Percentiles rank a stretch among this genome's conserved stretches.
Evolutionary conservation across 2,329 filamentous ascomycete genomes (phyloP).

Genomic region (Colletotrichum australisinense): DNA sequence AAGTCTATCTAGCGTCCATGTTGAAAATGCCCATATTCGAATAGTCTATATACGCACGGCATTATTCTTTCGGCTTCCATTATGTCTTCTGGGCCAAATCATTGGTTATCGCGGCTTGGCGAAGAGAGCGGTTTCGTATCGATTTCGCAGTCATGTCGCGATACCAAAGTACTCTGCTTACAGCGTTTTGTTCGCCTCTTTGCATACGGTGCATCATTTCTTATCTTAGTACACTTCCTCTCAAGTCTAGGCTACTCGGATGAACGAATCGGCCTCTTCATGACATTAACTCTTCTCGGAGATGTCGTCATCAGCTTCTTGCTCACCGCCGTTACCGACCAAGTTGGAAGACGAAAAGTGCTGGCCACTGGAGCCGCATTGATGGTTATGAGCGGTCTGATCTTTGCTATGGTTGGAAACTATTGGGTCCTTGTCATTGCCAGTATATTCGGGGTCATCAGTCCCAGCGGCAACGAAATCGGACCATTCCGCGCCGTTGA

Average conservation of each 20-base stretch:
- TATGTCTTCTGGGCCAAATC: constrained; percentile 14
- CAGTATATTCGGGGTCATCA: constrained; percentile 71
- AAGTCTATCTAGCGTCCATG: neutral
- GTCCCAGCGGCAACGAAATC: constrained; percentile 71
- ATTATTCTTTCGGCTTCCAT: neutral
- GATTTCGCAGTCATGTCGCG: constrained; percentile 53
- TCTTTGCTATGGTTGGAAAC: constrained; percentile 63
- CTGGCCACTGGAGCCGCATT: constrained; percentile 64
- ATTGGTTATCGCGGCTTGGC: constrained; percentile 25
- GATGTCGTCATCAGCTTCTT: constrained; percentile 70
- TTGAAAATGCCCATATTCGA: neutral
- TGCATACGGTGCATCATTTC: constrained; percentile 69
- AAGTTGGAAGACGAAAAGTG: constrained; percentile 64
- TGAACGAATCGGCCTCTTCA: constrained; percentile 69
- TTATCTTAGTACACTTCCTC: constrained; percentile 69
- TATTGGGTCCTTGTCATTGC: constrained; percentile 70
- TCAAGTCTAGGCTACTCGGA: constrained; percentile 61
- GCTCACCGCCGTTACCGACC: constrained; percentile 69
- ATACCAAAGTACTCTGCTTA: constrained; percentile 67
- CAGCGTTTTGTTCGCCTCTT: constrained; percentile 72
- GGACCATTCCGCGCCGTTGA: constrained; percentile 72
- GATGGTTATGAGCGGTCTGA: constrained; percentile 66
- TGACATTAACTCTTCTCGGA: constrained; percentile 72
- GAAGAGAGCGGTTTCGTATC: constrained; percentile 59
- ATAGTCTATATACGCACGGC: neutral